Evolutionary conservation across 1,284 basidiomycete species (phyloP), one percentile per base, ranked within the genome.

Genomic region (Ustilago sp.): DNA sequence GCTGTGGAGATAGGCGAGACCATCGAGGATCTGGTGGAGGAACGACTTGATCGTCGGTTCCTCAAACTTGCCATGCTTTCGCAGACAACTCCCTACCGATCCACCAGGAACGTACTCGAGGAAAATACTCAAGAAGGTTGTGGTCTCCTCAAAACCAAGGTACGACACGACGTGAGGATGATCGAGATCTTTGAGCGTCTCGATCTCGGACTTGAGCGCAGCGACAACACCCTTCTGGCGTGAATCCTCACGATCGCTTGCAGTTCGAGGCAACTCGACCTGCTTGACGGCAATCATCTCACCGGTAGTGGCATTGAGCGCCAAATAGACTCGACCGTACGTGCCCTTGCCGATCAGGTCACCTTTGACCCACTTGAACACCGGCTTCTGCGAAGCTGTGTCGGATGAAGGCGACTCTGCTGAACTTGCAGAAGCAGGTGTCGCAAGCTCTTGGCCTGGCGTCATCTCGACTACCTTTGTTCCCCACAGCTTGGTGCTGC

Each of bases 211-310:
- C 86, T 95, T 94, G 73, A 99, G 88, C 0, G 95, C 95, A 74
- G 95, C 92, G 60, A 99, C 93, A 68, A 96, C 92, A 43, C 90
- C 90, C 61, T 91, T 89, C 83, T 98, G 95, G 15, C 95, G 90
- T 31, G 90, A 89, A 84, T 98, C 95, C 80, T 91, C 92, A 84
- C 92, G 93, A 87, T 99, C 96, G 80, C 92, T 93, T 13, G 92
- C 91, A 1, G 94, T 96, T 57, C 91, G 91, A 1, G 96, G 95
- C 66, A 96, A 90, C 87, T 98, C 96, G 56, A 99, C 97, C 87
- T 99, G 97, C 87, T 99, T 99, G 79, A 99, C 97, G 8, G 97
- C 97, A 80, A 99, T 95, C 93, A 98, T 96, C 87, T 99, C 96
- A 64, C 96, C 96, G 0, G 95, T 98, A 1, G 94, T 96, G n/a